Base-by-base conservation (phyloP, 2,329 filamentous ascomycete species). In the Claviceps africana region DNA sequence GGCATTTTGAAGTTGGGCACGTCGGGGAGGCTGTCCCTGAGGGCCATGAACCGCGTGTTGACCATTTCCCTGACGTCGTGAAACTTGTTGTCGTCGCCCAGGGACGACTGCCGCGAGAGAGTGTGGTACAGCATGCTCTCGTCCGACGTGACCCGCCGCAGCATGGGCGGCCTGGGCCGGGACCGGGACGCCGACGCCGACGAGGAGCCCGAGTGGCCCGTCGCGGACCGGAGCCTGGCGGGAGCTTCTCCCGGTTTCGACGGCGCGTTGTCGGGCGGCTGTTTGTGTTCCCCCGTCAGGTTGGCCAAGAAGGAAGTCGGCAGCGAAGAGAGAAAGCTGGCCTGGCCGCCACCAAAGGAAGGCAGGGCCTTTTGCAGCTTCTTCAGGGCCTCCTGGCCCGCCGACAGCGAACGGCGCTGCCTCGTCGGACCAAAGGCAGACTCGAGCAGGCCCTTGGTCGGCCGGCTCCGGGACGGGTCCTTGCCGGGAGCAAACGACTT, bases 41-140 rank as follows among this genome's bases (percentile, higher is more conserved):
- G 86, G 4, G 91, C 91, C 69, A 95, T 95, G 62, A 93, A 76
- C 43, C 91, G 79, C 59, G 86, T 88, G 61, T 96, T 97, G 58
- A 91, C 85, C 71, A 93, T 87, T 55, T 88, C 85, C 44, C 83
- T 80, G 13, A 95, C 81, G 65, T 93, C 75, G 48, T 85, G 79
- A 65, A 93, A 97, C 45, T 83, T 78, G 40, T 81, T 80, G 60
- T 91, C 87, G 62, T 96, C 88, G 2, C 90, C 90, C 0, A 94
- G 75, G 0, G 88, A 94, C 0, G 89, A 93, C 1, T 85, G 82
- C 28, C 82, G 76, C 0, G 90, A 95, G 2, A 89, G 71, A 4
- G 80, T 82, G 58, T 87, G 81, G 59, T 85, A 85, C 17, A 93
- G 74, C 55, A 94, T 68, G 5, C 87, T 93, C 54, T 89, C 84